phyloP scores from a whole-genome alignment of 331 rosid species.

The Cydonia oblonga region DNA sequence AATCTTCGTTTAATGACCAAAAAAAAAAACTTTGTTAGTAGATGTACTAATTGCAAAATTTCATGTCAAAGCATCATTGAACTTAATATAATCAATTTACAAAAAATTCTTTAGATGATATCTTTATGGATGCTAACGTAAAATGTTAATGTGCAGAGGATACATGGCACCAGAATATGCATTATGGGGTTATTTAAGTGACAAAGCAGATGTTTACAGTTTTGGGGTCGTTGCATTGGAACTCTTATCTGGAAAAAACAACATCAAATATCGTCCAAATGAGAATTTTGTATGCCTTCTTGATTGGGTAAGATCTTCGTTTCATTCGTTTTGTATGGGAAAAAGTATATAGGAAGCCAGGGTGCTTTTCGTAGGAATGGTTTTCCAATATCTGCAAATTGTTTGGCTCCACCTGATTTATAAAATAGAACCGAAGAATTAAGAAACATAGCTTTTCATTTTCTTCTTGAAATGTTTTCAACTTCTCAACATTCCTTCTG shows the following conservation, averaged over 20 bases:
- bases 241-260: constrained; percentile 24
- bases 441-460: neutral
- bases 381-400: neutral
- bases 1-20: neutral
- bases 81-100: too few species aligned
- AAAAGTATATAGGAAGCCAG: neutral
- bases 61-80: too few species aligned
- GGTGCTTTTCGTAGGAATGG: neutral
- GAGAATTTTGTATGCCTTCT: constrained; percentile 29
- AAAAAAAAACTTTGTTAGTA: too few species aligned
- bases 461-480: neutral
- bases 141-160: constrained; percentile 20
- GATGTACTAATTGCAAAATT: too few species aligned
- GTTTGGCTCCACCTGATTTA: too few species aligned
- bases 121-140: neutral
- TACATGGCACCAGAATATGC: constrained; percentile 34
- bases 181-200: constrained; percentile 24
- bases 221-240: constrained; percentile 31
- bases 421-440: too few species aligned
- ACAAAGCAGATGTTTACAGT: constrained; percentile 25
- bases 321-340: neutral
- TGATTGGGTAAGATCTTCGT: constrained; percentile 23
- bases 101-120: too few species aligned
- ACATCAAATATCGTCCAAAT: constrained; percentile 18
- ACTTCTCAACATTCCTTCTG: neutral